Evolutionary conservation across 2,329 filamentous ascomycete genomes (phyloP).

Genomic region (Calonectria hongkongensis): DNA sequence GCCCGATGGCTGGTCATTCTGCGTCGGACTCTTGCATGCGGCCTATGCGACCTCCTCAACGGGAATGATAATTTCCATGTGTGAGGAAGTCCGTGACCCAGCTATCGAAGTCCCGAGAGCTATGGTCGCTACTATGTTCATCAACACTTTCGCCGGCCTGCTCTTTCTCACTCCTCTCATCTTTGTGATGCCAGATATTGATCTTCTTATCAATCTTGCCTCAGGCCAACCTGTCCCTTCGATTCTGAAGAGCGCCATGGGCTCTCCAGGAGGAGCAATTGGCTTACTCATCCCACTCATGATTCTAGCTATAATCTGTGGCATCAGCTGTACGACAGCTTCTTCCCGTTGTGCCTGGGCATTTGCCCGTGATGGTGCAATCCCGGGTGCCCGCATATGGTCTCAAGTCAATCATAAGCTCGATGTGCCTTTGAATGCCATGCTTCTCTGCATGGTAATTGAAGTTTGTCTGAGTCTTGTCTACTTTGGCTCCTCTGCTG

Average conservation of each 20-base stretch:
- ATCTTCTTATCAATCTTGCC: constrained; percentile 36
- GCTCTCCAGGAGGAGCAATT: constrained; percentile 75
- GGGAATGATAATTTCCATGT: constrained; percentile 89
- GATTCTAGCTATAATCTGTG: constrained; percentile 78
- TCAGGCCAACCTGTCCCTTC: constrained; percentile 14
- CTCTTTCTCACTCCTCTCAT: constrained; percentile 81
- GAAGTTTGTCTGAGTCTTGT: constrained; percentile 78
- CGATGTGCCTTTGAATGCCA: constrained; percentile 80
- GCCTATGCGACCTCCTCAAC: constrained; percentile 85
- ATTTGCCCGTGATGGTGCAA: constrained; percentile 80
- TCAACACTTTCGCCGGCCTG: constrained; percentile 80
- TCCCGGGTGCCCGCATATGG: constrained; percentile 77
- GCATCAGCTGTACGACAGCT: constrained; percentile 80
- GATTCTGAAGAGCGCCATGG: constrained; percentile 67
- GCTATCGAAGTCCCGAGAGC: constrained; percentile 82
- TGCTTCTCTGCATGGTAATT: constrained; percentile 80
- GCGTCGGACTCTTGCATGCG: constrained; percentile 82
- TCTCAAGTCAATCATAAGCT: constrained; percentile 75
- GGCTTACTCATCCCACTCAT: constrained; percentile 77
- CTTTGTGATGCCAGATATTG: constrained; percentile 80
- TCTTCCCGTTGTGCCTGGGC: constrained; percentile 80
- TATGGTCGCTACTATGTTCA: constrained; percentile 80
- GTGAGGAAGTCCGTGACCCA: constrained; percentile 81
- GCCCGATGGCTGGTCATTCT: constrained; percentile 83
- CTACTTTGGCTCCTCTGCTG: constrained; percentile 80